Conservation (phyloP, 1,139 yeast genomes). For the Meyerozyma guilliermondii region DNA sequence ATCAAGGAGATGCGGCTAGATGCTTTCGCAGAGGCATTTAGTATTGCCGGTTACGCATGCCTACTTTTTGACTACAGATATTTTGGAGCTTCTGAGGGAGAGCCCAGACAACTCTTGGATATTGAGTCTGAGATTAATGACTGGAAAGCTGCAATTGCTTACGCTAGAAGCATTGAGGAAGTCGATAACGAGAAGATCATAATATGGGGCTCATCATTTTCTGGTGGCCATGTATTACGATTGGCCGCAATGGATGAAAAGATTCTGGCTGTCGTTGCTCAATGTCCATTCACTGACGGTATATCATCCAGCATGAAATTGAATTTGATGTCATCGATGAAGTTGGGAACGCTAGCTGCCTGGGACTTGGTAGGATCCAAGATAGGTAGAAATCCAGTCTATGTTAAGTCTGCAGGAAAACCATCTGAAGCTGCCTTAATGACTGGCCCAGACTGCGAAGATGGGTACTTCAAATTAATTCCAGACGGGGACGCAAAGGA, state of each 20-base stretch:
- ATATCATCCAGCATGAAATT: background rate
- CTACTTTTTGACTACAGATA: background rate
- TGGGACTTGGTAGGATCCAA: background rate
- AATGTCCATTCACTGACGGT: constrained; percentile 1
- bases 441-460: background rate
- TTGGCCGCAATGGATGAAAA: background rate
- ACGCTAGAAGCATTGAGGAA: background rate
- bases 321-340: background rate
- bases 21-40: background rate
- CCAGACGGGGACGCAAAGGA: background rate
- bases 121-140: background rate
- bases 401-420: background rate
- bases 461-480: background rate
- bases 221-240: constrained; percentile 1
- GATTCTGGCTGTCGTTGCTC: background rate
- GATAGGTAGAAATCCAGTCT: background rate
- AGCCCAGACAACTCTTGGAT: background rate
- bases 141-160: constrained; percentile 1
- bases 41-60: background rate
- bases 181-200: background rate
- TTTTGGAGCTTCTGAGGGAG: background rate
- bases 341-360: background rate
- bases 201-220: background rate
- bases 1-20: background rate
- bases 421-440: constrained; percentile 1